phyloP scores from a whole-genome alignment of 2,329 filamentous ascomycete genomes.

The Epichloe gansuensis region DNA sequence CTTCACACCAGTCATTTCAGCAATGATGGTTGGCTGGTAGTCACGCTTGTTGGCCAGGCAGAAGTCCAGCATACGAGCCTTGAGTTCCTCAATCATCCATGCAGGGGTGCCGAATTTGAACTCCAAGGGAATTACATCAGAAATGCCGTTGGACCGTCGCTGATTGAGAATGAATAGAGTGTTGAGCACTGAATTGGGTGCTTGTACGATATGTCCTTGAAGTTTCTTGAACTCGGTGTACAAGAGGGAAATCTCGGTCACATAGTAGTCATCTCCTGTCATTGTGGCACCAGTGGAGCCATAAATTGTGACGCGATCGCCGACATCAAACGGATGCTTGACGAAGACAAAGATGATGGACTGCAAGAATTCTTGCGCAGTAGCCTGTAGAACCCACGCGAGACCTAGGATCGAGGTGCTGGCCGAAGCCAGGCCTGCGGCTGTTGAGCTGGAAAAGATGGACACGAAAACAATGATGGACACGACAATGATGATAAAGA shows the following conservation, averaged over 20 bases:
- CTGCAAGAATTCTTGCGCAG: constrained; percentile 87
- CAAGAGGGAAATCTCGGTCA: constrained; percentile 83
- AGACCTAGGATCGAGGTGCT: constrained; percentile 80
- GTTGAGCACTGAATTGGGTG: constrained; percentile 88
- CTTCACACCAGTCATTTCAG: constrained; percentile 66
- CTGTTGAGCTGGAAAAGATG: constrained; percentile 80
- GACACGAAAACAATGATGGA: constrained; percentile 78
- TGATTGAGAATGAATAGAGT: constrained; percentile 92
- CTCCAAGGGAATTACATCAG: constrained; percentile 71
- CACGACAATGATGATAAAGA: constrained; percentile 75
- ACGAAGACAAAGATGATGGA: constrained; percentile 93
- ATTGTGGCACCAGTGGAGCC: constrained; percentile 72
- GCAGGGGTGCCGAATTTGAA: constrained; percentile 83
- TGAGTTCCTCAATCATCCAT: constrained; percentile 71
- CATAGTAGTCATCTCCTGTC: constrained; percentile 86
- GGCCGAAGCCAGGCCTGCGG: constrained; percentile 78
- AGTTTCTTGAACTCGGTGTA: constrained; percentile 99
- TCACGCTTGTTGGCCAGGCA: constrained; percentile 79
- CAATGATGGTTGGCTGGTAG: constrained; percentile 75
- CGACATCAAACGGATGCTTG: constrained; percentile 95
- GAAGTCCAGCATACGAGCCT: constrained; percentile 70
- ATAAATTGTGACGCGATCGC: constrained; percentile 84
- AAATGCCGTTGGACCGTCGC: constrained; percentile 74
- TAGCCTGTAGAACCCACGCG: constrained; percentile 85
- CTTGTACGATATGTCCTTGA: constrained; percentile 92